Evolutionary conservation across 352 stramenopile species (phyloP).

Genomic region (Pythium insidiosum): DNA sequence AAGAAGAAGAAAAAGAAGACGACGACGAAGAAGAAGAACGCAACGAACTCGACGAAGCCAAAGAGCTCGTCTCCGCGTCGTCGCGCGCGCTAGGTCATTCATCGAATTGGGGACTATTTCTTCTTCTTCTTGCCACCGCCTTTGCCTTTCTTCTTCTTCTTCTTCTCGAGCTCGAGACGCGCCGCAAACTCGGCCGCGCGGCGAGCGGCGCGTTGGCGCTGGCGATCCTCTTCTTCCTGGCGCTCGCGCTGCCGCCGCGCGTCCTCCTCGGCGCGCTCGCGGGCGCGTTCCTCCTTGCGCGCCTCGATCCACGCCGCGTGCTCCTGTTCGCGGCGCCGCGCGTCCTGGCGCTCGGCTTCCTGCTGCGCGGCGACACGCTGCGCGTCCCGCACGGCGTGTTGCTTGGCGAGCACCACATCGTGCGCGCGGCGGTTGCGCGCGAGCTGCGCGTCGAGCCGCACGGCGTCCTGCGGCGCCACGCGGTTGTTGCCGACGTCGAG

Average conservation of each 20-base stretch:
- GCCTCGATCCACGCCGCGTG: constrained; percentile 76
- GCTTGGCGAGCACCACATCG: constrained; percentile 31
- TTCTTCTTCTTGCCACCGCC: constrained; percentile 55
- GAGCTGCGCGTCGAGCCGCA: constrained; percentile 37
- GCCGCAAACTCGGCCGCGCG: constrained; percentile 68
- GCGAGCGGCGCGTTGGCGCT: constrained; percentile 52
- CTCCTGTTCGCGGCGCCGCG: constrained; percentile 36
- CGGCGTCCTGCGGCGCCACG: constrained; percentile 38
- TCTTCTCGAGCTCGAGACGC: constrained; percentile 73
- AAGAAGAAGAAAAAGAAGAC: constrained; percentile 20
- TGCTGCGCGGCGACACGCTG: constrained; percentile 43
- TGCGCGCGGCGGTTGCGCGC: constrained; percentile 30
- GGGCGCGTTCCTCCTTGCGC: constrained; percentile 47
- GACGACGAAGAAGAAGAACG: constrained; percentile 12
- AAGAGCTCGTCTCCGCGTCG: neutral
- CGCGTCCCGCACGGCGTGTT: constrained; percentile 31
- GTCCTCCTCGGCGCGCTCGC: constrained; percentile 18
- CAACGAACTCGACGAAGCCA: neutral
- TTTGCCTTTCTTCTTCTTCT: constrained; percentile 62
- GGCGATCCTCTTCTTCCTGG: constrained; percentile 51
- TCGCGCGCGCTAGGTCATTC: neutral
- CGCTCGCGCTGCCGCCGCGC: constrained; percentile 32
- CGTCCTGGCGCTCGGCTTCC: constrained; percentile 38
- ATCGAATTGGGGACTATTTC: constrained; percentile 13
- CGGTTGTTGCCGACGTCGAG: constrained; percentile 82